Evolutionary conservation across 2,329 filamentous ascomycete species (phyloP).

Genomic region (Cercospora zeina): DNA sequence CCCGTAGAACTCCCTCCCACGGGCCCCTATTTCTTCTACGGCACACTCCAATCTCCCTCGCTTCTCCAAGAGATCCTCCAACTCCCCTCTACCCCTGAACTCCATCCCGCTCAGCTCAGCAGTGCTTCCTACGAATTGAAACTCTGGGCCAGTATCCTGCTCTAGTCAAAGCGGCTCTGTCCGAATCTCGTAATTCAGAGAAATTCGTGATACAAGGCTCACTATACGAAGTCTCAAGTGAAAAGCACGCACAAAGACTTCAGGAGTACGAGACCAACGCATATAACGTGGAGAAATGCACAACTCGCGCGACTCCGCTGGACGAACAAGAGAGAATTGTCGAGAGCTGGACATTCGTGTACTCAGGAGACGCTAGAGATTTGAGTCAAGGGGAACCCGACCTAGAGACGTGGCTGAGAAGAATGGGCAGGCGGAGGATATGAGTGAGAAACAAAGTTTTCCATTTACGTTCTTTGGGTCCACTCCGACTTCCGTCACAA

Average conservation of each 20-base stretch:
- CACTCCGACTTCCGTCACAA: too few species aligned
- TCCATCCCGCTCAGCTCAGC: background rate
- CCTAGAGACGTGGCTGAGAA: constrained; percentile 11
- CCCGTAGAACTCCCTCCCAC: constrained; percentile 32
- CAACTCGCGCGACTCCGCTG: background rate
- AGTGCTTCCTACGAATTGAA: background rate
- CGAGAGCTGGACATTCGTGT: constrained; percentile 19
- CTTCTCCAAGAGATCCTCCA: background rate
- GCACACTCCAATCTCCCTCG: constrained; percentile 34
- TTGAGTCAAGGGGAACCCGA: constrained; percentile 19
- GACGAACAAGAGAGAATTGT: background rate
- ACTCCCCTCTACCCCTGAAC: background rate
- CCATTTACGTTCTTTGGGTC: too few species aligned
- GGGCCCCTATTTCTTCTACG: constrained; percentile 44
- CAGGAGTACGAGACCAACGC: background rate
- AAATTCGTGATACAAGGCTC: background rate
- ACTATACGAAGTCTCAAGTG: background rate
- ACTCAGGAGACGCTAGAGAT: constrained; percentile 12
- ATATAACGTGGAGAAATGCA: background rate
- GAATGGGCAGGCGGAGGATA: constrained; percentile 5
- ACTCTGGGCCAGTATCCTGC: background rate
- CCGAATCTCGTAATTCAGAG: background rate
- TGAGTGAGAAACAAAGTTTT: background rate
- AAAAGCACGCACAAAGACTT: background rate
- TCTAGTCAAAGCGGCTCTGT: background rate